phyloP scores from a whole-genome alignment of 345 rosid species.

The Salix arbutifolia region DNA sequence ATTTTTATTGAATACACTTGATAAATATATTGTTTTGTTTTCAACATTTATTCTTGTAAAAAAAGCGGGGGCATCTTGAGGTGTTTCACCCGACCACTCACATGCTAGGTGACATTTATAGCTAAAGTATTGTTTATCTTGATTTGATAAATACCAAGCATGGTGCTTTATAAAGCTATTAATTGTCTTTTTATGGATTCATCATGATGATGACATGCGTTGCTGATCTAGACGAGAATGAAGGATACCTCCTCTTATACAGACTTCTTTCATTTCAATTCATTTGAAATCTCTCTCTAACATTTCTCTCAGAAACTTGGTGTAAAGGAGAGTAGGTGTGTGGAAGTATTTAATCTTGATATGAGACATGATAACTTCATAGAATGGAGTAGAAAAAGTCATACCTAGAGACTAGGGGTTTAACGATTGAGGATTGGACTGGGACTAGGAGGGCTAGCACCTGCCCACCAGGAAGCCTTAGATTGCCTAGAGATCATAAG shows the following conservation, averaged over 20 bases:
- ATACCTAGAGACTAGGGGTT: too few species aligned
- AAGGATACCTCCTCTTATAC: neutral
- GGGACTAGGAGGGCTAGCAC: too few species aligned
- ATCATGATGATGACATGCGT: neutral
- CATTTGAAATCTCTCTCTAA: neutral
- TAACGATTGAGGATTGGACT: too few species aligned
- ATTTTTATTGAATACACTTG: too few species aligned
- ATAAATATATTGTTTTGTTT: neutral
- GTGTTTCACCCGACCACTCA: neutral
- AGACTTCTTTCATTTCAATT: neutral
- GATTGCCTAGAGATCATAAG: too few species aligned
- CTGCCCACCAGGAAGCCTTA: too few species aligned
- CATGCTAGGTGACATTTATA: too few species aligned
- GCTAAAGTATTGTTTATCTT: neutral
- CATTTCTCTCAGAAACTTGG: neutral
- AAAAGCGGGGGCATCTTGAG: neutral
- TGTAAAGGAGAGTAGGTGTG: neutral
- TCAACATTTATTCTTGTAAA: neutral
- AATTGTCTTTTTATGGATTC: neutral
- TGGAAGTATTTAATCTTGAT: neutral
- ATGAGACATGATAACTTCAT: neutral
- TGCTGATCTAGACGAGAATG: neutral
- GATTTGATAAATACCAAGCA: neutral
- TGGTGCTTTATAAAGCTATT: too few species aligned
- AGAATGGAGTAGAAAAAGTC: neutral